A percentile compares a stretch with the other conserved stretches of the same genome.
Conservation (phyloP, 257 asterid species). For the Rubia yunnanensis region DNA sequence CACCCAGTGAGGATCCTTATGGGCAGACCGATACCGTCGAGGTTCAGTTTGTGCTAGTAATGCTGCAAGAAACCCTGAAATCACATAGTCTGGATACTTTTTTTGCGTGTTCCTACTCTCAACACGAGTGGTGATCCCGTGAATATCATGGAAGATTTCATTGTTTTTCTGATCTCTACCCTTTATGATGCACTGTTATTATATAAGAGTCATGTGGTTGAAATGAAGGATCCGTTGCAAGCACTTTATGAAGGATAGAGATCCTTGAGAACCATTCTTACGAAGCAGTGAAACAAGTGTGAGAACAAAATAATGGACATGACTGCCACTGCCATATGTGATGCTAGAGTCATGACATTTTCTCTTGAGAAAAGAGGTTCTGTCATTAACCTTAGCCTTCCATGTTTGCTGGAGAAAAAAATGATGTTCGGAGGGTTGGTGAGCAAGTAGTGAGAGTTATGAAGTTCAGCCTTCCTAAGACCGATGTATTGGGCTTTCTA, state of each 20-base stretch:
- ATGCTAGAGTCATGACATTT: not conserved
- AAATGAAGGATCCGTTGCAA: not conserved
- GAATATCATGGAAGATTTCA: not conserved
- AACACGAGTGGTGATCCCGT: not conserved
- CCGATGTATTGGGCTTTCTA: not conserved
- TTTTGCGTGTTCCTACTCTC: too few relatives aligned
- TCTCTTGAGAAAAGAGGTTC: not conserved
- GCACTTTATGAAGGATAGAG: not conserved
- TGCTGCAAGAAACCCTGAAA: too few relatives aligned
- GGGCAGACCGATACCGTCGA: too few relatives aligned
- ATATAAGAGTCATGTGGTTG: not conserved
- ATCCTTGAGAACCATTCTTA: not conserved
- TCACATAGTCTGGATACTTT: too few relatives aligned
- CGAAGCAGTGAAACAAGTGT: not conserved
- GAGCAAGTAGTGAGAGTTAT: not conserved
- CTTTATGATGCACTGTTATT: not conserved
- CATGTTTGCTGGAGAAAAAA: not conserved
- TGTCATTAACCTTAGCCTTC: not conserved
- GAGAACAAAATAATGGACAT: not conserved
- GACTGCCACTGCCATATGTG: not conserved
- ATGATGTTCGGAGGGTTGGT: not conserved
- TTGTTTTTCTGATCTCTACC: not conserved
- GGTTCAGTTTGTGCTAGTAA: too few relatives aligned
- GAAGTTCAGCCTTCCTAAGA: not conserved
- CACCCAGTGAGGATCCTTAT: too few relatives aligned